These are phyloP conservation scores for Scutellaria minor DNA, from an alignment of 257 asterid genomes.

Conservation along the genomic window DNA sequence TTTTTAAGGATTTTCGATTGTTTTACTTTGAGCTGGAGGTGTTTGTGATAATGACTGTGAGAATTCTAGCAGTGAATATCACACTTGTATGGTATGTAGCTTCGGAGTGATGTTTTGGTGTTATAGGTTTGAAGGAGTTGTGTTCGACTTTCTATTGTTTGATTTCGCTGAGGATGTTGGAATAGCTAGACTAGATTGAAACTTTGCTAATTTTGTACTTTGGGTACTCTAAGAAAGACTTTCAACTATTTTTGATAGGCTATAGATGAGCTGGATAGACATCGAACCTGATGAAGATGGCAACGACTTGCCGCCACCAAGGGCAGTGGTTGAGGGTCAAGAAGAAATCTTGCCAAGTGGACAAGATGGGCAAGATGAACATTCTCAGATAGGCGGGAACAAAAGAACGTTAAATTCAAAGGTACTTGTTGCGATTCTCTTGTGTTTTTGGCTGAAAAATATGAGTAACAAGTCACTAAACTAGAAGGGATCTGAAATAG, in stretches of 20 bases:
- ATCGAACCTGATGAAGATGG: constrained; percentile 53
- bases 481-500: constrained; percentile 16
- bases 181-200: background rate
- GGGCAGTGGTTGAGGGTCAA: constrained; percentile 45
- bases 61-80: background rate
- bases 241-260: constrained; percentile 42
- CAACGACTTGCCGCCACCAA: constrained; percentile 40
- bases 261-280: constrained; percentile 57
- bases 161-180: constrained; percentile 14
- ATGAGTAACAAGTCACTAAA: constrained; percentile 1
- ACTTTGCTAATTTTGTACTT: background rate
- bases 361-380: constrained; percentile 47
- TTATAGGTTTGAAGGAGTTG: constrained; percentile 8
- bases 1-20: background rate
- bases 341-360: constrained; percentile 44
- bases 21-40: constrained; percentile 9
- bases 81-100: constrained; percentile 1
- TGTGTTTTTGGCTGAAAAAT: constrained; percentile 19
- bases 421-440: constrained; percentile 44
- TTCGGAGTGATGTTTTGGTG: constrained; percentile 14
- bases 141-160: background rate
- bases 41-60: constrained; percentile 16
- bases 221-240: constrained; percentile 16
- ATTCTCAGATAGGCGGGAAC: constrained; percentile 34
- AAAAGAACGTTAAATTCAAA: constrained; percentile 41